These are phyloP conservation scores for Schwanniomyces polymorphus DNA, from an alignment of 805 yeast genomes.

Conservation along the genomic window DNA sequence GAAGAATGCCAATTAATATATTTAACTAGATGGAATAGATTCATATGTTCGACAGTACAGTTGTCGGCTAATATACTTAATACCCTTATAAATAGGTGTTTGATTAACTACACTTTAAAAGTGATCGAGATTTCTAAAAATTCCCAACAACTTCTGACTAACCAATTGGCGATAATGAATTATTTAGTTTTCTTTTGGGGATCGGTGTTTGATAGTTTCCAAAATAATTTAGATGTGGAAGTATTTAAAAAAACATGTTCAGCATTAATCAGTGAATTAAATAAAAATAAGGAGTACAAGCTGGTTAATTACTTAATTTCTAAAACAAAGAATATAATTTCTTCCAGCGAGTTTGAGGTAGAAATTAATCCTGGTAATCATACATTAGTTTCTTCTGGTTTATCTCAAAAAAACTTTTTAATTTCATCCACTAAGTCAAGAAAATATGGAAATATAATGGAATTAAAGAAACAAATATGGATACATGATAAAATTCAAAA, in stretches of 20 bases:
- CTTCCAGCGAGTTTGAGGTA: slow-evolving; percentile 2
- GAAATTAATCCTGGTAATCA: background rate
- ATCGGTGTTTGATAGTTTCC: slow-evolving; percentile 6
- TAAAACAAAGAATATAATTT: slow-evolving; percentile 8
- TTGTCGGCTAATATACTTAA: slow-evolving; percentile 6
- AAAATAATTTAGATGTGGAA: slow-evolving; percentile 2
- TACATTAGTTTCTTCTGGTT: background rate
- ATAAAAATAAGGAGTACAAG: slow-evolving; percentile 9
- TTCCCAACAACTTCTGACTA: background rate
- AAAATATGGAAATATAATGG: slow-evolving; percentile 2
- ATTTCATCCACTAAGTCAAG: slow-evolving; percentile 2
- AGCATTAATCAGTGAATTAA: slow-evolving; percentile 2
- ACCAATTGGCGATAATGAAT: slow-evolving; percentile 6
- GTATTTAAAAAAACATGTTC: slow-evolving; percentile 7
- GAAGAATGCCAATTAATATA: slow-evolving; percentile 10
- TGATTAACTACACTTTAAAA: slow-evolving; percentile 13
- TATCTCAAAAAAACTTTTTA: slow-evolving; percentile 3
- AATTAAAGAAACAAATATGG: slow-evolving; percentile 28
- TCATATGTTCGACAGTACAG: background rate
- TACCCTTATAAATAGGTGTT: slow-evolving; percentile 9
- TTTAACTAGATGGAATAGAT: slow-evolving; percentile 9
- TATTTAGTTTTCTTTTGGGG: slow-evolving; percentile 11
- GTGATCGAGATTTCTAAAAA: slow-evolving; percentile 1
- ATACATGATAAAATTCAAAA: slow-evolving; percentile 19
- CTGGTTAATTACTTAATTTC: slow-evolving; percentile 12